Evolutionary conservation across 2,329 filamentous ascomycete species (phyloP), one percentile per base, ranked within the genome.

Genomic region (Aspergillus pseudoviridinutans): DNA sequence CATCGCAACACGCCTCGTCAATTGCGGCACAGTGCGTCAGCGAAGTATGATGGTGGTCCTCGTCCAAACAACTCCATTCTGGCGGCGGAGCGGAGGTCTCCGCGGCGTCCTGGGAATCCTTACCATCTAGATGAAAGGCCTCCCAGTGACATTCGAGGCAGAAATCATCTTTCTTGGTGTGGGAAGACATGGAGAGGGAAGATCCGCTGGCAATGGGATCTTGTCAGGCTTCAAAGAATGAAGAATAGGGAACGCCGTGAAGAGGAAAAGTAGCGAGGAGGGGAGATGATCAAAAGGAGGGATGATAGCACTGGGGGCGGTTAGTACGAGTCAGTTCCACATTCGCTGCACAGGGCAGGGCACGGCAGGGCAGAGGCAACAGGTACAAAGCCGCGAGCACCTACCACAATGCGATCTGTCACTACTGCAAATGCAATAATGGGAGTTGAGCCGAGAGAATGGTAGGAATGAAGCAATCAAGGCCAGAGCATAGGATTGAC

Each of bases 71-170:
- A 35, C 62, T 63, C 72, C 71, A 74, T 38, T 38, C 32, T 38
- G 68, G 64, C 46, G 63, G 55, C 56, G 65, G 55, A 32, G 61
- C 47, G 20, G 57, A 60, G 25, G 60, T 61, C 53, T 62, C 63
- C 10, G 68, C 55, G 3, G 64, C 49, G 22, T 67, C 63, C 22
- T 66, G 59, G 24, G 68, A 51, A 42, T 66, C 61, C 59, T 70
- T 69, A 7, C 67, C 66, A 56, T 72, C 69, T 42, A 75, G 68
- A 58, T 73, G 68, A 42, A 76, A 72, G 3, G 67, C 63, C 50
- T 76, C 71, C 74, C 74, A 77, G 49, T 74, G 73, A 58, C 74
- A 77, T 63, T 75, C 74, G 25, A 77, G 69, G 59, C 75, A 77
- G 60, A 72, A 75, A 54, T 72, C 68, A 51, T 68, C 66, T 47